These are phyloP conservation scores for Prunus dulcis DNA, from an alignment of 306 rosid species.

Conservation along the genomic window DNA sequence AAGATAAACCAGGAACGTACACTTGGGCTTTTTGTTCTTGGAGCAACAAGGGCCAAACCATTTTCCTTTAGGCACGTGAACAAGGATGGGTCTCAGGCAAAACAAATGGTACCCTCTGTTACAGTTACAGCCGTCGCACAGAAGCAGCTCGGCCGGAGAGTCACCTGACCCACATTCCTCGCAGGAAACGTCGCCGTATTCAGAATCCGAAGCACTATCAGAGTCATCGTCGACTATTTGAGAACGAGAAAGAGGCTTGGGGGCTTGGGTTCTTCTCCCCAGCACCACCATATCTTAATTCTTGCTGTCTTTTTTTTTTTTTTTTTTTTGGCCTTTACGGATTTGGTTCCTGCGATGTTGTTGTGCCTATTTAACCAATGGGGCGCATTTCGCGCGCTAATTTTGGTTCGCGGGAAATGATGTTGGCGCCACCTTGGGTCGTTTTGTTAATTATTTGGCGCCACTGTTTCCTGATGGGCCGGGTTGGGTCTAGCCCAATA, in stretches of 20 bases:
- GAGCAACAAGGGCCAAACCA: slow-evolving; percentile 82
- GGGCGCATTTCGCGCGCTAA: slow-evolving; percentile 27
- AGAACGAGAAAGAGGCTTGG: slow-evolving; percentile 29
- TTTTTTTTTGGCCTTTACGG: background rate
- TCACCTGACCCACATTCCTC: slow-evolving; percentile 59
- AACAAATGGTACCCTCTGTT: slow-evolving; percentile 70
- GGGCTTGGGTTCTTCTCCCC: slow-evolving; percentile 59
- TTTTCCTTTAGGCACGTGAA: slow-evolving; percentile 61
- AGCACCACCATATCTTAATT: slow-evolving; percentile 23
- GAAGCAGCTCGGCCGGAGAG: slow-evolving; percentile 58
- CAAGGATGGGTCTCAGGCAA: slow-evolving; percentile 70
- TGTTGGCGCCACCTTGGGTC: slow-evolving; percentile 29
- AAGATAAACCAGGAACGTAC: slow-evolving; percentile 23
- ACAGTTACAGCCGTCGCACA: slow-evolving; percentile 76
- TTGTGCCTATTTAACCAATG: background rate
- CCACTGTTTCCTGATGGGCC: background rate
- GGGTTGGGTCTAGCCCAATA: background rate
- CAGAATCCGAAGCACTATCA: slow-evolving; percentile 7
- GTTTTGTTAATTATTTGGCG: background rate
- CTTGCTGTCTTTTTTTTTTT: background rate
- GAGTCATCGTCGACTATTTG: background rate
- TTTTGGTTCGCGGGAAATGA: slow-evolving; percentile 35
- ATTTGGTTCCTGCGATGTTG: background rate
- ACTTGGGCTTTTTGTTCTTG: slow-evolving; percentile 36
- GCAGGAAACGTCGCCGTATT: slow-evolving; percentile 33